A percentile compares a stretch with the other conserved stretches of the same genome.
These are phyloP conservation scores for Xylona heveae DNA, from an alignment of 495 filamentous ascomycete species.

Conservation along the genomic window DNA sequence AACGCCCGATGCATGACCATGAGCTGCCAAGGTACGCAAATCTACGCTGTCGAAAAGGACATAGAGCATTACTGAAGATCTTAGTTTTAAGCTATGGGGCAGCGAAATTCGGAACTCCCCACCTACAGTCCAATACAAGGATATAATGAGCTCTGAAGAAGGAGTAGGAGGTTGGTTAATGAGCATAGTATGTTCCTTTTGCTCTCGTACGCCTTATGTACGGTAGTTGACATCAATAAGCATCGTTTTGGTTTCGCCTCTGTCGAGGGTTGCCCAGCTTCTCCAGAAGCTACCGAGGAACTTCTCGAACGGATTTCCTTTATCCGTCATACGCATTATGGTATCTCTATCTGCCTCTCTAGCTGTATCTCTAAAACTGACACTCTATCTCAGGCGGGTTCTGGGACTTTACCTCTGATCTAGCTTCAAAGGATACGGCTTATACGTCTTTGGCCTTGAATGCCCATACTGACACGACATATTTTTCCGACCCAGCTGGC, in stretches of 20 bases:
- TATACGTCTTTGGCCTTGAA: slow-evolving; percentile 62
- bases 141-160: slow-evolving; percentile 33
- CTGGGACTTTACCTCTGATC: slow-evolving; percentile 82
- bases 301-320: slow-evolving; percentile 64
- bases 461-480: slow-evolving; percentile 82
- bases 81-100: slow-evolving; percentile 16
- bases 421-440: slow-evolving; percentile 77
- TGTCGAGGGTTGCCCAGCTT: slow-evolving; percentile 40
- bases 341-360: slow-evolving; percentile 14
- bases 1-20: slow-evolving; percentile 9
- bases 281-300: slow-evolving; percentile 42
- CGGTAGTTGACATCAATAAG: slow-evolving; percentile 15
- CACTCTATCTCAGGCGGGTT: slow-evolving; percentile 39
- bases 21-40: slow-evolving; percentile 10
- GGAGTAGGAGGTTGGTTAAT: slow-evolving; percentile 33
- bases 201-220: slow-evolving; percentile 4
- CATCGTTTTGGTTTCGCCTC: slow-evolving; percentile 46
- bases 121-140: slow-evolving; percentile 33
- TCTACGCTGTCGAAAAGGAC: background rate
- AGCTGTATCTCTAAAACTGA: background rate
- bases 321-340: slow-evolving; percentile 77
- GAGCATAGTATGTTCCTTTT: slow-evolving; percentile 30
- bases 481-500: slow-evolving; percentile 77
- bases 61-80: slow-evolving; percentile 2
- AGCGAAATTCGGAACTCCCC: slow-evolving; percentile 15